Evolutionary conservation across 2,329 filamentous ascomycete genomes (phyloP).

Genomic region (Chaetomium sp.): DNA sequence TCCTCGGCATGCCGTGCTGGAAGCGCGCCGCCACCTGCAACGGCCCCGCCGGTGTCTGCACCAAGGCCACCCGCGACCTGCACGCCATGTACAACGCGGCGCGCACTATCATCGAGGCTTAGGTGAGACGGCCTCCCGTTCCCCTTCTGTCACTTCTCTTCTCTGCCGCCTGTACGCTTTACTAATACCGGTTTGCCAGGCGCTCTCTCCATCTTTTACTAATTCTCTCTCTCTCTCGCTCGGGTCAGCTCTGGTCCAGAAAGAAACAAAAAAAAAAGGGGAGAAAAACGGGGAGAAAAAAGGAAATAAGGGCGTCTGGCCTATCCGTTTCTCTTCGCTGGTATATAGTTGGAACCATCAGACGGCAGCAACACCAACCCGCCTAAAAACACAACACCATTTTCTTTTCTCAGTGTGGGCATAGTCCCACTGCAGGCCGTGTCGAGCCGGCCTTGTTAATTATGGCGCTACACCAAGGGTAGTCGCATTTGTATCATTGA

Average conservation of each 20-base stretch:
- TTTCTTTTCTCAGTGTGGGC: slow-evolving; percentile 1
- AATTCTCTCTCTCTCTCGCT: slow-evolving; percentile 7
- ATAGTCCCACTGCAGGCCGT: not conserved
- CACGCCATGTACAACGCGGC: slow-evolving; percentile 41
- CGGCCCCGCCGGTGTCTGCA: slow-evolving; percentile 38
- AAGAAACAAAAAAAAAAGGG: not conserved
- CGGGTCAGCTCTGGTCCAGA: slow-evolving; percentile 8
- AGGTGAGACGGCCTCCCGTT: slow-evolving; percentile 17
- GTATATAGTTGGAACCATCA: slow-evolving; percentile 25
- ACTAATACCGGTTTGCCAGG: slow-evolving; percentile 7
- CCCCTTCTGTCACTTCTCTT: not conserved
- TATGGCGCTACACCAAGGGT: slow-evolving; percentile 7
- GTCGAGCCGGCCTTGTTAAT: not conserved
- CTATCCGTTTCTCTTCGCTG: slow-evolving; percentile 10
- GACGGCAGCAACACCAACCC: slow-evolving; percentile 16
- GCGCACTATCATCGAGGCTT: slow-evolving; percentile 37
- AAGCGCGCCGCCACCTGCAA: slow-evolving; percentile 41
- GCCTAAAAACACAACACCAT: slow-evolving; percentile 11
- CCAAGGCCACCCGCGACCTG: slow-evolving; percentile 44
- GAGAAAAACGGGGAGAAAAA: no score
- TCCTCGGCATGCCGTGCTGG: slow-evolving; percentile 46
- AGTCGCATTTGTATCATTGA: slow-evolving; percentile 22
- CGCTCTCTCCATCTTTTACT: not conserved
- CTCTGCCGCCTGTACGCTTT: not conserved
- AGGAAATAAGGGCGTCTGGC: not conserved